Evolutionary conservation across 768 basidiomycete species (phyloP), one percentile per base, ranked within the genome.

Genomic region (Collybiopsis luxurians): DNA sequence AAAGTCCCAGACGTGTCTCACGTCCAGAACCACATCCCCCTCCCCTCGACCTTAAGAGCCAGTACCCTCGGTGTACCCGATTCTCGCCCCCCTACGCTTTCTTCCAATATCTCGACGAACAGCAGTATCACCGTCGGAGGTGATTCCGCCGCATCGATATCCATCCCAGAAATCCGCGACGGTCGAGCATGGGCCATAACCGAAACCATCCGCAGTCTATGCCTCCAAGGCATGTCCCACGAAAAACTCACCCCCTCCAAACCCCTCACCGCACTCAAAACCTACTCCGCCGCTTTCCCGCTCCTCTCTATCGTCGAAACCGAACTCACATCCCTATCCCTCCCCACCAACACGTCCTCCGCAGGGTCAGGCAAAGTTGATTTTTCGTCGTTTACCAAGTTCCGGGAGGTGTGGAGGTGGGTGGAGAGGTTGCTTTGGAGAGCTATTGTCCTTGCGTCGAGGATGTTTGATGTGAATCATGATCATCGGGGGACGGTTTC

Each of bases 371-470:
- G 73, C 4, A 76, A 70, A 59, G 64, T 73, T n/a, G 77, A 77
- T 54, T 78, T 77, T 43, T 71, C 80, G 2, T 76, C 85, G 4
- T 93, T 93, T 63, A 67, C 73, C 3, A 79, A 79, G 45, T 85
- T 89, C 55, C 87, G 89, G 6, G 95, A 98, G 64, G 77, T 95
- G 10, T 94, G 92, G 81, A 79, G 93, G 49, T 95, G 91, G 90
- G 76, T 83, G 2, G 92, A 96, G 63, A 79, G 85, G 19, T 77
- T 92, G 23, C 73, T 95, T n/a, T 89, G 90, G 75, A 82, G 95
- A n/a, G 86, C 85, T 2, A 79, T 90, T 42, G 73, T 90, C 1
- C 69, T 93, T 0, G 80, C 85, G 15, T 74, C 90, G 2, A 78
- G 79, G 13, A 70, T 72, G 0, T 73, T 71, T 47, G 69, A 75